phyloP scores from a whole-genome alignment of 1,284 basidiomycete species.

The Gymnopus androsaceus region DNA sequence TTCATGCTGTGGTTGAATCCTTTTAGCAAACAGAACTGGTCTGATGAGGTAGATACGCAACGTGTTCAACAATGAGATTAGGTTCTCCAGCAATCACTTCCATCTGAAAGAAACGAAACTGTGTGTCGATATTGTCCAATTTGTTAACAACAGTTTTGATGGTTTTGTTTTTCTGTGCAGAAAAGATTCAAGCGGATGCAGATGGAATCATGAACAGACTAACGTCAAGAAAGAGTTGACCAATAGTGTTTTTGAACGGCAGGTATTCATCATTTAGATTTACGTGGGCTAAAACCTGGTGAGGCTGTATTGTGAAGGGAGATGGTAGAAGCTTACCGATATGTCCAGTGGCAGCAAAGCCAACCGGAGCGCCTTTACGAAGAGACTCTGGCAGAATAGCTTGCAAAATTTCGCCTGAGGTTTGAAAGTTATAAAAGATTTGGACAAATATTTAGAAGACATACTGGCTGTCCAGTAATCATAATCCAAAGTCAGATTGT shows the following conservation, averaged over 20 bases:
- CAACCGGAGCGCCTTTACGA: slow-evolving; percentile 78
- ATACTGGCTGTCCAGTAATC: slow-evolving; percentile 85
- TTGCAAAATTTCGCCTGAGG: slow-evolving; percentile 46
- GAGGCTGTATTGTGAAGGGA: background rate
- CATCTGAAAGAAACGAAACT: slow-evolving; percentile 97
- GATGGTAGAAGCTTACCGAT: slow-evolving; percentile 59
- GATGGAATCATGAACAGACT: slow-evolving; percentile 31
- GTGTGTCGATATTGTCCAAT: slow-evolving; percentile 81
- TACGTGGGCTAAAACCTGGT: slow-evolving; percentile 64
- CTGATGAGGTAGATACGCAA: slow-evolving; percentile 39
- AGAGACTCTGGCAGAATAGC: slow-evolving; percentile 78
- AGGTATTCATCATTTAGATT: slow-evolving; percentile 91
- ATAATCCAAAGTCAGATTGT: slow-evolving; percentile 73
- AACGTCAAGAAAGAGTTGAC: slow-evolving; percentile 89
- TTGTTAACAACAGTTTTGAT: slow-evolving; percentile 96
- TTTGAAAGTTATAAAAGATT: background rate
- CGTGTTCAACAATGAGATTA: slow-evolving; percentile 84
- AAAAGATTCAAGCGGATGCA: background rate
- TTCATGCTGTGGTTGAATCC: slow-evolving; percentile 62
- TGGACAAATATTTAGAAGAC: background rate
- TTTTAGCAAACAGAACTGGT: slow-evolving; percentile 13
- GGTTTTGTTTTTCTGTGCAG: slow-evolving; percentile 76
- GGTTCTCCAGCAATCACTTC: slow-evolving; percentile 92
- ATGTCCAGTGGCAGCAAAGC: slow-evolving; percentile 90
- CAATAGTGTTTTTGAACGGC: slow-evolving; percentile 90